Conservation (phyloP, 495 filamentous ascomycete genomes). For the Penicillium subrubescens region DNA sequence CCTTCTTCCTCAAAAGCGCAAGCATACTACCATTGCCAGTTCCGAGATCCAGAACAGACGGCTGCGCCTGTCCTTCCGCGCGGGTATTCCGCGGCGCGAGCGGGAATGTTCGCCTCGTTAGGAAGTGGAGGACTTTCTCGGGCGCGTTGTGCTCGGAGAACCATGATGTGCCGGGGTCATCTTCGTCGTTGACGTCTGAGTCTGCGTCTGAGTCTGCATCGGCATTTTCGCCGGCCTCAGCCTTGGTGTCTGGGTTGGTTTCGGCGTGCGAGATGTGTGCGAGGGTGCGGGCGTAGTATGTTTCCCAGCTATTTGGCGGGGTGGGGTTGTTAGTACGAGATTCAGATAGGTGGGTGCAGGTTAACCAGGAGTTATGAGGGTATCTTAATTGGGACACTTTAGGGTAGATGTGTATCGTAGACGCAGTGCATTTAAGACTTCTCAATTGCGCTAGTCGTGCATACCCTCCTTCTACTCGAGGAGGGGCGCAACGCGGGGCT, state of each 20-base stretch:
- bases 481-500: conserved; percentile 23
- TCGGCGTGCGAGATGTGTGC: conserved; percentile 35
- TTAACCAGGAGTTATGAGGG: no score
- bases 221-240: conserved; percentile 3
- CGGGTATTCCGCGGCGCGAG: conserved; percentile 35
- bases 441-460: background rate
- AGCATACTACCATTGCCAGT: conserved; percentile 92
- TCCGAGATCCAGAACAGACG: conserved; percentile 72
- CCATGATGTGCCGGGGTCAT: conserved; percentile 54
- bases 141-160: conserved; percentile 56
- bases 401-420: no score
- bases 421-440: no score
- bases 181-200: conserved; percentile 39
- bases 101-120: conserved; percentile 41
- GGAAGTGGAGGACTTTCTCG: conserved; percentile 48
- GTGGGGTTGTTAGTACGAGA: conserved; percentile 2
- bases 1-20: conserved; percentile 67
- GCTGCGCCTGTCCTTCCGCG: conserved; percentile 15
- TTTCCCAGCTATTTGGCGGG: conserved; percentile 43
- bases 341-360: background rate
- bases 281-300: conserved; percentile 47
- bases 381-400: no score
- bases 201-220: conserved; percentile 19
- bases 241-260: conserved; percentile 11
- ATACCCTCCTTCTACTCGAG: conserved; percentile 3